Evolutionary conservation across 208 protist species (phyloP), one percentile per base, ranked within the genome.

Genomic region (Herpetomonas samuelpessoai): DNA sequence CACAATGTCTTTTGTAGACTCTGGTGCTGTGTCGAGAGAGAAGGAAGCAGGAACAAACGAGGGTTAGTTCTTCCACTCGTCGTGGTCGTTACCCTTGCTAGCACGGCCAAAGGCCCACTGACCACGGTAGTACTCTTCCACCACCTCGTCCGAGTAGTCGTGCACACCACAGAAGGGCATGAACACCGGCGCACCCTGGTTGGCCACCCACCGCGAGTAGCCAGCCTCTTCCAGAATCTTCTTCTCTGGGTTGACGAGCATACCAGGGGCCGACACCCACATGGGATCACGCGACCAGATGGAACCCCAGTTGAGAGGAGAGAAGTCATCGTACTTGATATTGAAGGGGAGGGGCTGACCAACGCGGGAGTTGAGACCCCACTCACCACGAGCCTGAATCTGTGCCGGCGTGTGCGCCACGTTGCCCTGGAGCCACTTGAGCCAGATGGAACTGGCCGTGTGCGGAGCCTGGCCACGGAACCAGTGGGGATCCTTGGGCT

Each of bases 61-160:
- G n/a, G 29, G 21, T 69, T 83, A 96, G 58, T 82, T 85, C 68
- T 74, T 78, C 89, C 89, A 96, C 65, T 96, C 89, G 50, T 96
- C 86, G 68, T 92, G 86, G 52, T 96, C 89, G 61, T 92, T 91
- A 58, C 89, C 86, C 66, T 93, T 96, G 76, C 76, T 92, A 21
- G 76, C 65, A 27, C 81, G 80, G 7, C 84, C 79, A 61, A 93
- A 93, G 29, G 86, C 86, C 84, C 85, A 91, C 66, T 91, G 81
- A n/a, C 86, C 86, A 52, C 89, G 81, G 76, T 93, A 93, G 71
- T 82, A 96, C 73, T 96, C 89, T 63, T 96, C 86, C 19, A 96
- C 86, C 10, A 96, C 66, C 71, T 96, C 89, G 67, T 96, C 86
- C 27, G 83, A 73, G 65, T 86, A 85, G 60, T 93, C 89, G 59